Conservation (phyloP, 2,329 filamentous ascomycete species). For the Xylariaceae sp. region DNA sequence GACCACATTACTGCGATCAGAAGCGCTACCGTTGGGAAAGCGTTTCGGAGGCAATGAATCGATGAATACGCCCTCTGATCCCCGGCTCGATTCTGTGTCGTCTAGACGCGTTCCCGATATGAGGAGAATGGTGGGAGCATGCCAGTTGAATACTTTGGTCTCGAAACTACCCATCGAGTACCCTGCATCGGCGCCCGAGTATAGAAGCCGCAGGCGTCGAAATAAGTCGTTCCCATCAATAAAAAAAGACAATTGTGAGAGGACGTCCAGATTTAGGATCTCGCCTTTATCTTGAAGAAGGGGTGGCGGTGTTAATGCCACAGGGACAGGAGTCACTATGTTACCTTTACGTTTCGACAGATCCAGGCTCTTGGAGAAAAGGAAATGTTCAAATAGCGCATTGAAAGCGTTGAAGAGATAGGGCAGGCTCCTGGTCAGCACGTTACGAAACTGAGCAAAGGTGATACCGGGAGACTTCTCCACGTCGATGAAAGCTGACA, state of each 20-base stretch:
- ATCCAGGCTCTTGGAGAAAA: slow-evolving; percentile 67
- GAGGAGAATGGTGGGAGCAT: slow-evolving; percentile 65
- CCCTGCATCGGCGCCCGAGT: slow-evolving; percentile 63
- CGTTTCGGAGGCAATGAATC: slow-evolving; percentile 59
- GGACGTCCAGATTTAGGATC: slow-evolving; percentile 57
- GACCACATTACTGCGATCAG: slow-evolving; percentile 47
- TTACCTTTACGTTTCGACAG: slow-evolving; percentile 49
- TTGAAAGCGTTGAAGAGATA: slow-evolving; percentile 63
- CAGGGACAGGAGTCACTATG: slow-evolving; percentile 14
- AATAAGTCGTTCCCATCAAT: slow-evolving; percentile 61
- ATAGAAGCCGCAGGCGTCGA: slow-evolving; percentile 58
- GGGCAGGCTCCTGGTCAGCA: slow-evolving; percentile 56
- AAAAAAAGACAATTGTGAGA: slow-evolving; percentile 70
- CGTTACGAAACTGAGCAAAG: slow-evolving; percentile 54
- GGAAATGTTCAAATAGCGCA: slow-evolving; percentile 66
- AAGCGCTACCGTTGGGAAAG: slow-evolving; percentile 44
- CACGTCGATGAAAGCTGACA: slow-evolving; percentile 60
- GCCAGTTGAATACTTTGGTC: slow-evolving; percentile 70
- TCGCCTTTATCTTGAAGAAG: slow-evolving; percentile 48
- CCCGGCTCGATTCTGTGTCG: slow-evolving; percentile 39
- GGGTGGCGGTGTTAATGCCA: slow-evolving; percentile 31
- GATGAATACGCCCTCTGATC: slow-evolving; percentile 52
- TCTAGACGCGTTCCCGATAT: slow-evolving; percentile 59
- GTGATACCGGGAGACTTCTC: slow-evolving; percentile 59
- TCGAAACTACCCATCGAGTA: slow-evolving; percentile 76